Base-by-base conservation (phyloP, 257 asterid species). In the Mitragyna speciosa region DNA sequence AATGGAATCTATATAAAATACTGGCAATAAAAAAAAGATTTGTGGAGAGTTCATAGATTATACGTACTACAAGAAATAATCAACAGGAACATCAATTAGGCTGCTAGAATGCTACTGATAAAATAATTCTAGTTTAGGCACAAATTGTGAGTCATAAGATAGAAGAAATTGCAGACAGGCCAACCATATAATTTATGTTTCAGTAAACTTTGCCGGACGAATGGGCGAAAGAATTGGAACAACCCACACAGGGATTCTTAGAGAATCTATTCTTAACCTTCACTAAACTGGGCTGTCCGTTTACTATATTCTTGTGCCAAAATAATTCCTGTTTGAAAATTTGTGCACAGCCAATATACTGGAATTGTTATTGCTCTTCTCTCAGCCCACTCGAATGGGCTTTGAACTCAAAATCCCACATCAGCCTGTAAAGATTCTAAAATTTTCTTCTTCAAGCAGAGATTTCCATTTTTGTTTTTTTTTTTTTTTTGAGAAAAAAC, bases 131-230 rank as follows among this genome's bases (percentile, higher is more conserved):
- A 36, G 52, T 31, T 24, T 26, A 74, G 33, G 36, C 22, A 22
- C 10, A 9, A 51, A 33, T 76, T 17, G 64, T 5, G 30, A 66
- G 45, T 9, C 70, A n/a, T n/a, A 10, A 12, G 43, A 28, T 72
- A 48, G 28, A 78, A n/a, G 52, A 67, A 2, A 48, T 2, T 67
- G 68, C 4, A 24, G 68, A 17, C 28, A 31, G 52, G 43, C 63
- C 76, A 69, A 36, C 61, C 49, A 54, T 74, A 16, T 31, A 12
- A 30, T 43, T 61, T 20, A 61, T 72, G 61, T 72, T 51, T 61
- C 73, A 72, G 49, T 65, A 45, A 71, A 78, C 22, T 47, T 73
- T 74, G 74, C 78, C 78, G 78, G 78, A 28, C 17, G 7, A 45
- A 4, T 51, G 82, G 82, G 72, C 77, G 43, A 6, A 1, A 1